A percentile compares a stretch with the other conserved stretches of the same genome.
Evolutionary conservation across 306 rosid species (phyloP).

Genomic region (Senna tora): DNA sequence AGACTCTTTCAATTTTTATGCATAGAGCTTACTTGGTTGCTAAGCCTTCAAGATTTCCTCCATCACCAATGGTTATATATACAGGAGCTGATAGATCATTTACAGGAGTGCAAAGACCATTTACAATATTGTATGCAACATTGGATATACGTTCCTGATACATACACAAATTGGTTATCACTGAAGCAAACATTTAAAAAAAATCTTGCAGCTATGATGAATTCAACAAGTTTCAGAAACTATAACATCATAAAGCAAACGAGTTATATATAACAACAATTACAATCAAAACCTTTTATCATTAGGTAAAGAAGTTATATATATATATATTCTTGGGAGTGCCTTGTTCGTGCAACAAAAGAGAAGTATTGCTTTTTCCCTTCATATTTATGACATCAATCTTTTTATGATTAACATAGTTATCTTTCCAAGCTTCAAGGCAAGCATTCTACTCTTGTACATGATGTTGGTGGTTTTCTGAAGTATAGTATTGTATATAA

Average conservation of each 20-base stretch:
- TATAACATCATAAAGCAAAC: not conserved
- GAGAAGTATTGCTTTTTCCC: too few species aligned
- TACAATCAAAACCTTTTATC: too few species aligned
- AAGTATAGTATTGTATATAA: slow-evolving; percentile 12
- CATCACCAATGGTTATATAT: slow-evolving; percentile 89
- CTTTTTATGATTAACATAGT: too few species aligned
- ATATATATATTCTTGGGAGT: too few species aligned
- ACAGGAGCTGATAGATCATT: slow-evolving; percentile 84
- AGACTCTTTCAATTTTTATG: not conserved
- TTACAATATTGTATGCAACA: slow-evolving; percentile 64
- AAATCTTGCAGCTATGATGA: not conserved
- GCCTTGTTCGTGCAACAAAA: too few species aligned
- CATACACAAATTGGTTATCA: not conserved
- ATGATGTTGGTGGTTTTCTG: slow-evolving; percentile 23
- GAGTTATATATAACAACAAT: too few species aligned
- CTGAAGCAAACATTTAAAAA: not conserved
- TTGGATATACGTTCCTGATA: slow-evolving; percentile 83
- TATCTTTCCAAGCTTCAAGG: slow-evolving; percentile 9
- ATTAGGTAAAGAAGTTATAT: too few species aligned
- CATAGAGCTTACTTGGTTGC: slow-evolving; percentile 67
- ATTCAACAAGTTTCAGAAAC: not conserved
- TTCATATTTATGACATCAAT: too few species aligned
- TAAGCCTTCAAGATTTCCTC: slow-evolving; percentile 90
- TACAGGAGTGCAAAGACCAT: slow-evolving; percentile 70
- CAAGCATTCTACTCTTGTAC: slow-evolving; percentile 24